phyloP scores from a whole-genome alignment of 805 yeast genomes.

The Grigorovia humatica region DNA sequence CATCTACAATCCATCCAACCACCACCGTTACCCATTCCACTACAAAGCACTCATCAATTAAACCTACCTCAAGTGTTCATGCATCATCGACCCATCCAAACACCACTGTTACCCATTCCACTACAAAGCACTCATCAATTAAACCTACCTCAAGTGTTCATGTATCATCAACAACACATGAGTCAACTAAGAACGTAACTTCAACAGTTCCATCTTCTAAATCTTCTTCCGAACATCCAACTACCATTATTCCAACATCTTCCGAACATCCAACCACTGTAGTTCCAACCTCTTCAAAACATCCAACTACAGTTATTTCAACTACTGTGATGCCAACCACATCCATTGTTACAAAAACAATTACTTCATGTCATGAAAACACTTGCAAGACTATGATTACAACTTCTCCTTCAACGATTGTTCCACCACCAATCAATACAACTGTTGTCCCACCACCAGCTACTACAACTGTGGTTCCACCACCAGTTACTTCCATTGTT shows the following conservation, averaged over 20 bases:
- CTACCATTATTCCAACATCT: background rate
- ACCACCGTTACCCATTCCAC: background rate
- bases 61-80: background rate
- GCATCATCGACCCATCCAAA: background rate
- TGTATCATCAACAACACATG: background rate
- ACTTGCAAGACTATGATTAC: background rate
- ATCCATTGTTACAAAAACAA: background rate
- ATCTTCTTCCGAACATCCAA: background rate
- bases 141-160: background rate
- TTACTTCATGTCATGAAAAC: conserved; percentile 1
- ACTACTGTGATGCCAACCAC: background rate
- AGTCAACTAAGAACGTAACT: background rate
- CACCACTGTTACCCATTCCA: background rate
- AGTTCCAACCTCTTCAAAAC: background rate
- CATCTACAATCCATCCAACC: background rate
- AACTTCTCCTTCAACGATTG: conserved; percentile 1
- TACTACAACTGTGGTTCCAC: background rate
- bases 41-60: too few relatives aligned
- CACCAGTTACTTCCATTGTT: background rate
- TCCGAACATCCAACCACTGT: background rate
- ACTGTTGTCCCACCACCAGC: background rate
- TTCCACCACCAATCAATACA: background rate
- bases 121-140: background rate
- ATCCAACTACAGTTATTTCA: background rate
- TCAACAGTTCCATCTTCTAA: background rate